phyloP scores from a whole-genome alignment of 2,329 filamentous ascomycete genomes.

The Lasiodiplodia sp. region DNA sequence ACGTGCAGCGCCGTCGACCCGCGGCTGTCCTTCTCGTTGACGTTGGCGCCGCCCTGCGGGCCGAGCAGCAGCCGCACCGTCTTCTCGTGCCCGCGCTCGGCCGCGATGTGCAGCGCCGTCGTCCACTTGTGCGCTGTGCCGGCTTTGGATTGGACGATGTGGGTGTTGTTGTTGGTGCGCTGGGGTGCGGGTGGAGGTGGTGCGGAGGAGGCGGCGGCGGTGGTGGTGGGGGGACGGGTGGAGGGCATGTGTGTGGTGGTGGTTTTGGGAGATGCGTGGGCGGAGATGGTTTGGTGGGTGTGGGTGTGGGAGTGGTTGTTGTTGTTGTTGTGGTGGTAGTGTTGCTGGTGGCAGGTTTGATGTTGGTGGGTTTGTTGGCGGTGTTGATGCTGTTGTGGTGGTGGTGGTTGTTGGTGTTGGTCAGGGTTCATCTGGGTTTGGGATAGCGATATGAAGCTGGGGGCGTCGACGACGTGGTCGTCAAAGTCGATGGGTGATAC shows the following conservation, averaged over 20 bases:
- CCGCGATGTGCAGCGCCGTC: background rate
- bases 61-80: background rate
- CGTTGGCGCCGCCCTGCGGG: background rate
- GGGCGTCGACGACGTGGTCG: no score
- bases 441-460: no score
- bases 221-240: background rate
- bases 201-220: background rate
- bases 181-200: background rate
- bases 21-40: background rate
- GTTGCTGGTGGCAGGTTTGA: no score
- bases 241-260: background rate
- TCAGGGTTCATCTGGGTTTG: background rate
- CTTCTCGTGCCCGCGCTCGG: background rate
- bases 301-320: no score
- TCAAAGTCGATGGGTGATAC: no score
- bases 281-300: background rate
- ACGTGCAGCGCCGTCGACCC: conserved; percentile 6
- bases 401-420: background rate
- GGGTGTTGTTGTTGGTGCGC: background rate
- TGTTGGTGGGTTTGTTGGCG: background rate
- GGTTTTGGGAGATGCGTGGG: background rate
- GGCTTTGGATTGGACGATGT: background rate
- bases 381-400: background rate
- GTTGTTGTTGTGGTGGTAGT: background rate
- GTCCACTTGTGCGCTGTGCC: background rate